A percentile compares a stretch with the other conserved stretches of the same genome.
These are phyloP conservation scores for Chamaenerion angustifolium DNA, from an alignment of 345 rosid genomes.

Conservation along the genomic window DNA sequence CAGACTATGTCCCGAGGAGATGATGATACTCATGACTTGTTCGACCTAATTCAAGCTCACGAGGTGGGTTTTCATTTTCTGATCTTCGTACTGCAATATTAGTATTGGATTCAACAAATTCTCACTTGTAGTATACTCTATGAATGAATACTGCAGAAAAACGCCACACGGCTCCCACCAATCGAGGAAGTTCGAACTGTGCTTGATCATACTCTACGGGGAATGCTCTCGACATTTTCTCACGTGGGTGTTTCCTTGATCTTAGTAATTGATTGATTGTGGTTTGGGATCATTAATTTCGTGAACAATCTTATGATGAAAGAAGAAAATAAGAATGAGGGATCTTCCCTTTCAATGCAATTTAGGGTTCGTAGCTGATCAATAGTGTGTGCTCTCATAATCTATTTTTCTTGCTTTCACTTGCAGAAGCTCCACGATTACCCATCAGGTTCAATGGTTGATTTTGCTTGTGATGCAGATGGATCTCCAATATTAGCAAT, in stretches of 20 bases:
- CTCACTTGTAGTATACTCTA: background rate
- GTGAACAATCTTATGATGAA: too few species aligned
- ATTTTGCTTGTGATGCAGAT: slow-evolving; percentile 77
- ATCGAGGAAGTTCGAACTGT: slow-evolving; percentile 64
- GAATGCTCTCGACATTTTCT: slow-evolving; percentile 76
- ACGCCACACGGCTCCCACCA: slow-evolving; percentile 71
- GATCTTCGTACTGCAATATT: background rate
- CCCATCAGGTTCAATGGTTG: slow-evolving; percentile 91
- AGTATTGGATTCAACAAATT: background rate
- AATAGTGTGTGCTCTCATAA: background rate
- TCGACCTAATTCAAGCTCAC: slow-evolving; percentile 65
- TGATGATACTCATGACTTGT: slow-evolving; percentile 32
- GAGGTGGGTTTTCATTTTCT: slow-evolving; percentile 34
- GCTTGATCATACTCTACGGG: slow-evolving; percentile 43
- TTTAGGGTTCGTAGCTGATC: too few species aligned
- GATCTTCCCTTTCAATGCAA: too few species aligned
- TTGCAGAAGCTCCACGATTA: slow-evolving; percentile 65
- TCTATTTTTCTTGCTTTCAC: slow-evolving; percentile 4
- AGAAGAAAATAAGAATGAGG: too few species aligned
- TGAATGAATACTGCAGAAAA: slow-evolving; percentile 36
- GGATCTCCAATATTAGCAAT: slow-evolving; percentile 78
- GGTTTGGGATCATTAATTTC: too few species aligned
- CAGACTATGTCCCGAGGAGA: slow-evolving; percentile 54
- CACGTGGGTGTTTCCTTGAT: slow-evolving; percentile 31
- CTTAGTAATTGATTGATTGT: too few species aligned